Conservation (phyloP, 108 stramenopile genomes). For the Stephanodiscus minutulus region DNA sequence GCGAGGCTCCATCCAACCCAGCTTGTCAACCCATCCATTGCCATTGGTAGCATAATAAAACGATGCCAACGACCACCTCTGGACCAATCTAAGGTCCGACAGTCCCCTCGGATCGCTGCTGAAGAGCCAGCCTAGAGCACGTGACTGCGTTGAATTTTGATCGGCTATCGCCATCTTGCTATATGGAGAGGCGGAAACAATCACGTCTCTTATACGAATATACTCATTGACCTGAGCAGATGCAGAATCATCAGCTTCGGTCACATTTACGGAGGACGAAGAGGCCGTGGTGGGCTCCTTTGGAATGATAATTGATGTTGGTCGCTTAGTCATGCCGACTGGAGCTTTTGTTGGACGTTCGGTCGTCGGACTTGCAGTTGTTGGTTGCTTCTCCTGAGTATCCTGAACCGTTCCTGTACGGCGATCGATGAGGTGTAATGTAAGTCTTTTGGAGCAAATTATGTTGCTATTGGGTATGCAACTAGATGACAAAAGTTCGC, state of each 20-base stretch:
- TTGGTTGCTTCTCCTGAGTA: constrained; percentile 5
- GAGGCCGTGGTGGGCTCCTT: constrained; percentile 17
- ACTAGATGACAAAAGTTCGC: neutral
- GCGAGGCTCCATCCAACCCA: constrained; percentile 49
- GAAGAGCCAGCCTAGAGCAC: constrained; percentile 33
- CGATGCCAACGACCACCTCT: constrained; percentile 55
- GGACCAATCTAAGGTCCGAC: constrained; percentile 26
- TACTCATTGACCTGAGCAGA: constrained; percentile 13
- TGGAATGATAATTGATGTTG: neutral
- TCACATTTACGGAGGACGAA: too few relatives aligned
- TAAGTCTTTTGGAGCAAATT: too few relatives aligned
- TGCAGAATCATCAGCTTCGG: constrained; percentile 20
- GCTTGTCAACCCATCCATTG: constrained; percentile 31
- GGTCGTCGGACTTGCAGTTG: constrained; percentile 22
- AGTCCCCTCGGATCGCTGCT: constrained; percentile 6
- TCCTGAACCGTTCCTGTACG: constrained; percentile 9
- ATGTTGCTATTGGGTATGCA: too few relatives aligned
- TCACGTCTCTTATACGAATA: constrained; percentile 11
- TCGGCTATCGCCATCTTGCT: constrained; percentile 24
- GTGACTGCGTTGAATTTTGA: constrained; percentile 24
- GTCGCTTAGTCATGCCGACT: too few relatives aligned
- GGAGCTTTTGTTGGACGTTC: constrained; percentile 11
- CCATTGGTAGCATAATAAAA: constrained; percentile 54
- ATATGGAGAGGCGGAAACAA: constrained; percentile 26
- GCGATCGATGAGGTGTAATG: too few relatives aligned